These are phyloP conservation scores for Zymoseptoria crescenta DNA, from an alignment of 2,329 filamentous ascomycete genomes.

Conservation along the genomic window DNA sequence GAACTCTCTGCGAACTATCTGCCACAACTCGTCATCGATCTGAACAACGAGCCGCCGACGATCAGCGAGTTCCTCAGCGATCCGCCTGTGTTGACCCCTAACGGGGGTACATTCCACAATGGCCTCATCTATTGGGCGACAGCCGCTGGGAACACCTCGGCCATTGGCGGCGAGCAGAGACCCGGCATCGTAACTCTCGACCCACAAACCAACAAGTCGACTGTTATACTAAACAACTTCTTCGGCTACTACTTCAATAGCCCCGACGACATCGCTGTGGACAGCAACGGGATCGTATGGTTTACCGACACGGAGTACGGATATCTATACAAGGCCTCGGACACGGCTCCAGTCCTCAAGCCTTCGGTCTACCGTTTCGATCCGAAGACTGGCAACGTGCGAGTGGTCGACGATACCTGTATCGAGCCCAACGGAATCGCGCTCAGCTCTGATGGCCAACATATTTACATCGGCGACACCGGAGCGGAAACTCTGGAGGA, in stretches of 20 bases:
- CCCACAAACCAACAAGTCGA: constrained; percentile 35
- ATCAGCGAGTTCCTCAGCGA: constrained; percentile 33
- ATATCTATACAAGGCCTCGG: constrained; percentile 14
- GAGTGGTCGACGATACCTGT: constrained; percentile 36
- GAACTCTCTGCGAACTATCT: constrained; percentile 29
- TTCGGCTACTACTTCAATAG: constrained; percentile 39
- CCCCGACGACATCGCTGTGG: constrained; percentile 38
- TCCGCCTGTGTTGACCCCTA: constrained; percentile 38
- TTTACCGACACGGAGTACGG: constrained; percentile 39
- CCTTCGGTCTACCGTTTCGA: constrained; percentile 36
- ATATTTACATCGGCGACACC: constrained; percentile 41
- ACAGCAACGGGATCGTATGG: constrained; percentile 40
- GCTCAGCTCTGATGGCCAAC: constrained; percentile 36
- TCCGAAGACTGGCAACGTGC: constrained; percentile 33
- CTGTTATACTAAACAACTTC: constrained; percentile 40
- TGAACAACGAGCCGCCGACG: constrained; percentile 37
- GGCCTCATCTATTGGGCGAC: constrained; percentile 33
- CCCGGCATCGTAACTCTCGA: constrained; percentile 38
- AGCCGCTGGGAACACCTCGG: constrained; percentile 13
- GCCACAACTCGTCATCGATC: constrained; percentile 32
- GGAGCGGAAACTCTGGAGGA: constrained; percentile 10
- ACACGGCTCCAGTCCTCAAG: constrained; percentile 8
- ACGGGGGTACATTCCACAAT: constrained; percentile 34
- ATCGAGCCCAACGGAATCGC: constrained; percentile 40
- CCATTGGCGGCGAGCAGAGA: constrained; percentile 24